Evolutionary conservation across 768 basidiomycete genomes (phyloP), one percentile per base, ranked within the genome.

Genomic region (Lyophyllum shimeji): DNA sequence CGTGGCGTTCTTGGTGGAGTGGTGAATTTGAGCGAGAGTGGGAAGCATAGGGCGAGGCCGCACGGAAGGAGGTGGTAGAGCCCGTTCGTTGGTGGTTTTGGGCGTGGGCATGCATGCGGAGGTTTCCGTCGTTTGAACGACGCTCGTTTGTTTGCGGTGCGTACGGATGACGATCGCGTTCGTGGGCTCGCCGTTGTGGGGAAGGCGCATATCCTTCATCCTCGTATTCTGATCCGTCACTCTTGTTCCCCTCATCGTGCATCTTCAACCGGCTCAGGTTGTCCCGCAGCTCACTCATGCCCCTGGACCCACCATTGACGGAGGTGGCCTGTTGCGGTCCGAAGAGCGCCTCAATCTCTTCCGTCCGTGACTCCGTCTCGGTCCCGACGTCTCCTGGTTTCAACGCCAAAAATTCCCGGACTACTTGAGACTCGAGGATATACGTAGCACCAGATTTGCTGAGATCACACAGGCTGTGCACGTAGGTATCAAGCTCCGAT

Each of bases 401-500:
- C 17, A 89, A 78, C 5, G 90, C 78, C 52, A 98, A 79, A 71
- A 98, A 99, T 51, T 82, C 80, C 52, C 94, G 83, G 39, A 97
- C 82, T 39, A 95, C 83, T 12, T 77, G 74, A 67, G 93, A 85
- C 58, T 93, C 87, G 23, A 97, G 74, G 53, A 99, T 84, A 67
- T 95, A 89, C 43, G 85, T 85, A 13, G 85, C 87, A 2, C 86
- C 86, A 15, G 76, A 74, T 53, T 74, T 69, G 64, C 82, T 85
- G 33, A 99, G 77, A 27, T 79, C 80, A 68, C 93, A 90, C 13
- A 99, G 79, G 51, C 85, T 83, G 64, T 82, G 82, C 34, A 98
- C 80, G 71, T 99, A 99, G 27, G 89, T 87, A 64, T 97, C 90
- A 25, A 99, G 80, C 65, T 98, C 97, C 18, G 76, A 78, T 57